Evolutionary conservation across 2,329 filamentous ascomycete species (phyloP).

Genomic region (Blastomyces emzantsi): DNA sequence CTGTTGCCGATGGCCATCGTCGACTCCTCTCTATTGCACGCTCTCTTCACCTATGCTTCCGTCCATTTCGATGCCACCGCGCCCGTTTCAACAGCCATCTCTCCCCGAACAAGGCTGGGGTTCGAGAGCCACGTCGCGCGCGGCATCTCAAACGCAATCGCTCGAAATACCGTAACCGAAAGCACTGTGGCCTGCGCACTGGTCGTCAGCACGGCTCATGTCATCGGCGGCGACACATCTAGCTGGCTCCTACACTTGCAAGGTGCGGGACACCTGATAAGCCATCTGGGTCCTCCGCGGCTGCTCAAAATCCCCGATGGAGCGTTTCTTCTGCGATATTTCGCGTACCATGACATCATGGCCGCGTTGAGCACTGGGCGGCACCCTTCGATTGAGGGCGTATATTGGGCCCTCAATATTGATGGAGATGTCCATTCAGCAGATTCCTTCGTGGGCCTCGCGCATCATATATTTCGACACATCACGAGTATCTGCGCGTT

Average conservation of each 20-base stretch:
- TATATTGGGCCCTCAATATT: background rate
- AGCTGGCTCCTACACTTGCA: slow-evolving; percentile 15
- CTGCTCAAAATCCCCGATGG: slow-evolving; percentile 13
- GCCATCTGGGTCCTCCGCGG: slow-evolving; percentile 11
- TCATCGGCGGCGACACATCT: slow-evolving; percentile 14
- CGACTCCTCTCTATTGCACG: slow-evolving; percentile 15
- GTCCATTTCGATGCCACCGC: slow-evolving; percentile 12
- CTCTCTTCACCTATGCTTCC: slow-evolving; percentile 16
- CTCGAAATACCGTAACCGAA: slow-evolving; percentile 14
- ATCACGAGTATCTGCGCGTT: slow-evolving; percentile 15
- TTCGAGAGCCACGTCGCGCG: slow-evolving; percentile 15
- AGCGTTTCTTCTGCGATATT: slow-evolving; percentile 14
- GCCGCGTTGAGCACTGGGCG: slow-evolving; percentile 15
- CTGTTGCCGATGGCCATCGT: slow-evolving; percentile 12
- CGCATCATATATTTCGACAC: slow-evolving; percentile 13
- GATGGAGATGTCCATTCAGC: slow-evolving; percentile 4
- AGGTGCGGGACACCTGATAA: slow-evolving; percentile 15
- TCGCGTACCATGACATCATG: slow-evolving; percentile 17
- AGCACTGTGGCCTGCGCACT: slow-evolving; percentile 15
- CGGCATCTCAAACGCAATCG: slow-evolving; percentile 15
- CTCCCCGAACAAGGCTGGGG: slow-evolving; percentile 7
- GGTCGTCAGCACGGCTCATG: slow-evolving; percentile 14
- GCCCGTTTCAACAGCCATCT: slow-evolving; percentile 7
- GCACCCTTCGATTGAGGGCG: slow-evolving; percentile 10
- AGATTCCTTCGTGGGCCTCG: slow-evolving; percentile 15